Evolutionary conservation across 768 basidiomycete genomes (phyloP).

Genomic region (Chalciporus pseudorubinellus): DNA sequence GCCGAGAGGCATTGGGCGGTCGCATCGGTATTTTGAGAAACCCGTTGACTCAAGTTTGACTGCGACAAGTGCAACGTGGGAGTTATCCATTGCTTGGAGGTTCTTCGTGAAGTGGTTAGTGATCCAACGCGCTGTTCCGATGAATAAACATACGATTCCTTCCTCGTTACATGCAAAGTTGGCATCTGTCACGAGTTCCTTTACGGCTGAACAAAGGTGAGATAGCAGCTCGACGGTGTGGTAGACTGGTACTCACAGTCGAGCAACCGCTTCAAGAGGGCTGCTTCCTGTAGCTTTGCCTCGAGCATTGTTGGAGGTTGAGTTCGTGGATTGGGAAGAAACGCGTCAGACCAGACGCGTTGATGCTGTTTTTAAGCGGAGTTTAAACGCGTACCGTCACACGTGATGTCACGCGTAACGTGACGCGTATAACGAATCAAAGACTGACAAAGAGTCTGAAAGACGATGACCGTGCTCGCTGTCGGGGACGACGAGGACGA

Average conservation of each 20-base stretch:
- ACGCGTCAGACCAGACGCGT: conserved; percentile 31
- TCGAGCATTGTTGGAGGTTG: conserved; percentile 62
- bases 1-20: conserved; percentile 90
- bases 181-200: conserved; percentile 95
- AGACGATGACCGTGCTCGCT: not conserved
- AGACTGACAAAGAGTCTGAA: too few species aligned
- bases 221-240: not conserved
- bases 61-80: conserved; percentile 94
- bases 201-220: conserved; percentile 65
- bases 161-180: conserved; percentile 98
- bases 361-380: conserved; percentile 34
- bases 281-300: conserved; percentile 87
- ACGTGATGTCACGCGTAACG: conserved; percentile 25
- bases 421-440: conserved; percentile 13
- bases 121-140: not conserved
- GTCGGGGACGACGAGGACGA: not conserved
- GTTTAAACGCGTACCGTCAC: conserved; percentile 32
- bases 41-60: conserved; percentile 77
- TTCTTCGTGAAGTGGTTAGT: conserved; percentile 39
- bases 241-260: conserved; percentile 61
- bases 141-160: conserved; percentile 62
- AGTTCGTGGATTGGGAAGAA: conserved; percentile 5
- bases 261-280: conserved; percentile 86
- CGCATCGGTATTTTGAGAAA: conserved; percentile 89
- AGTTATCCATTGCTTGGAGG: conserved; percentile 99